Conservation (phyloP, 306 rosid genomes). For the Quercus gilva region DNA sequence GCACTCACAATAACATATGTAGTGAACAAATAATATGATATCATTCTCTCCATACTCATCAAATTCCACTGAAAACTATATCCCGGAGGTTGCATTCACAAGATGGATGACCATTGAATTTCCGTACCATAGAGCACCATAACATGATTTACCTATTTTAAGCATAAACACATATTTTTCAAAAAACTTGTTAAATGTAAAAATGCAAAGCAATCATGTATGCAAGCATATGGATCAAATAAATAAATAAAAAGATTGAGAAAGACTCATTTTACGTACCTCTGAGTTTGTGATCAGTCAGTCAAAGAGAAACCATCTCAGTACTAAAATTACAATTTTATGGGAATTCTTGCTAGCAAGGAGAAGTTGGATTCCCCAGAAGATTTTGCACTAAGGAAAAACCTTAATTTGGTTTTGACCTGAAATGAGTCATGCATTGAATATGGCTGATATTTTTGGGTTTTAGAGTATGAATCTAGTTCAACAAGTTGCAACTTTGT, state of each 20-base stretch:
- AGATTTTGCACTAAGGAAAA: background rate
- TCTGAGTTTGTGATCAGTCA: conserved; percentile 4
- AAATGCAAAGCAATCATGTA: too few species aligned
- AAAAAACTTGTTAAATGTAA: too few species aligned
- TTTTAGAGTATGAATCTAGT: background rate
- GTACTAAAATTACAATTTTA: conserved; percentile 4
- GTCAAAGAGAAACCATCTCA: too few species aligned
- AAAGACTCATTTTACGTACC: conserved; percentile 14
- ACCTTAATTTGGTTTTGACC: background rate
- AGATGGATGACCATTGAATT: too few species aligned
- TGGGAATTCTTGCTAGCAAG: background rate
- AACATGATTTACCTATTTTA: too few species aligned
- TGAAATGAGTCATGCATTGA: background rate
- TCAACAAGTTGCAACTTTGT: conserved; percentile 6
- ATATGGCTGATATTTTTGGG: background rate
- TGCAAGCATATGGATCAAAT: too few species aligned
- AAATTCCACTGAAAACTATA: background rate
- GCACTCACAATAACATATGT: conserved; percentile 17
- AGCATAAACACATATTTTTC: too few species aligned
- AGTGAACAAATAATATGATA: background rate
- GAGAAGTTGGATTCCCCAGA: background rate
- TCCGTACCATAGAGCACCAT: too few species aligned
- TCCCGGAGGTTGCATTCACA: background rate
- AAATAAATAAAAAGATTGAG: background rate
- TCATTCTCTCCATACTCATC: conserved; percentile 18